Evolutionary conservation across 345 rosid genomes (phyloP), one percentile per base, ranked within the genome.

Genomic region (Lepidium africanum): DNA sequence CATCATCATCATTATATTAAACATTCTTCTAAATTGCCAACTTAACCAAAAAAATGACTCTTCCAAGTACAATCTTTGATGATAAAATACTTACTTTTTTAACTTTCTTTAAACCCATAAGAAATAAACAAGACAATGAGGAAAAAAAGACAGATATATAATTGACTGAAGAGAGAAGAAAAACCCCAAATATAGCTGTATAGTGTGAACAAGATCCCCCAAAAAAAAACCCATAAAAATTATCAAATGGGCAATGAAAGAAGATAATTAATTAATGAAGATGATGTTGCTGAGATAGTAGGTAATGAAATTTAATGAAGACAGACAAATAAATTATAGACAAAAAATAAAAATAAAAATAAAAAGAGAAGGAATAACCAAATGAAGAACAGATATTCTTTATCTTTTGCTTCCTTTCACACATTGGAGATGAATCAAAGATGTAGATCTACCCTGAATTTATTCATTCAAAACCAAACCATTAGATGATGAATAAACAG

Each of bases 361-460:
- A 2, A 46, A 17, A 21, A 43, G 15, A 50, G 9, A 81, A 80
- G 78, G 83, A 30, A 27, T 27, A 27, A 57, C 78, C 78, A 82
- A 77, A 81, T 74, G 65, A 77, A 75, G 82, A 77, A 70, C 83
- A 79, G 77, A 84, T 80, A 77, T 78, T 78, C 82, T 77, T 70
- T 15, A 59, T 63, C 54, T 67, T 64, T 76, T 25, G 59, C 67
- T 61, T 77, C 58, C 71, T 62, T 79, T 70, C 83, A 73, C 78
- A 77, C 80, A 30, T 75, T 63, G 52, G 70, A 72, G 69, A 59
- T 55, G 74, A 77, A 75, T 68, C 75, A 72, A 25, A 63, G 49
- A 67, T 39, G 36, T 11, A 70, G 45, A 13, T 21, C 33, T 74
- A 40, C 52, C 48, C 62, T 38, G 40, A n/a, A 32, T 53, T 17